Percentiles rank a stretch among this genome's conserved stretches.
These are phyloP conservation scores for Cytospora mali DNA, from an alignment of 2,329 filamentous ascomycete genomes.

Conservation along the genomic window DNA sequence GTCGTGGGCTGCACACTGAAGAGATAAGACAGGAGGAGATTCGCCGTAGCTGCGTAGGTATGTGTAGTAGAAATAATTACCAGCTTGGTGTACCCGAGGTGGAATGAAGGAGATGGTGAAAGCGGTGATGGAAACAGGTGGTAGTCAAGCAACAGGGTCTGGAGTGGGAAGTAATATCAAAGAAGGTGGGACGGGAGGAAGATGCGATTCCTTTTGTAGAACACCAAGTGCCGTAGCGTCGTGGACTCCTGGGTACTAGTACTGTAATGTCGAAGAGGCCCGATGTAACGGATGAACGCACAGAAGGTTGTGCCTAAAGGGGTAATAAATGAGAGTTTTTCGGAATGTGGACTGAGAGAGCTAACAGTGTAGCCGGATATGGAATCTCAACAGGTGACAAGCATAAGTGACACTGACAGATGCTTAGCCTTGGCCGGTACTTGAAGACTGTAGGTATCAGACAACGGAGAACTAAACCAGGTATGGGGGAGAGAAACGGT, in stretches of 20 bases:
- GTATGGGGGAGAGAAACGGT: conserved; percentile 36
- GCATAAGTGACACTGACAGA: conserved; percentile 35
- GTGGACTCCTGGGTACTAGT: conserved; percentile 11
- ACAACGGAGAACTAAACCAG: conserved; percentile 32
- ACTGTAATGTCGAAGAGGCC: conserved; percentile 9
- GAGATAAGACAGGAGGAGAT: neutral
- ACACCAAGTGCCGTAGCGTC: conserved; percentile 25
- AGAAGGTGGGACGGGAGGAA: conserved; percentile 16
- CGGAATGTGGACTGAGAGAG: conserved; percentile 24
- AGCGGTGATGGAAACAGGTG: neutral
- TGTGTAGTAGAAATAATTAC: neutral
- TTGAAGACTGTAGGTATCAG: conserved; percentile 17
- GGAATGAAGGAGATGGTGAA: neutral
- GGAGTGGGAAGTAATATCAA: conserved; percentile 4
- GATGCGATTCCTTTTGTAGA: conserved; percentile 27
- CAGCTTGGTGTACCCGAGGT: neutral
- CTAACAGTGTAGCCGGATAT: conserved; percentile 20
- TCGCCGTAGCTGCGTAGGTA: neutral
- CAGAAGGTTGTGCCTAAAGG: conserved; percentile 25
- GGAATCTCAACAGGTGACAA: conserved; percentile 26
- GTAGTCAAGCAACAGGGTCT: conserved; percentile 12
- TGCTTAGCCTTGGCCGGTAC: conserved; percentile 34
- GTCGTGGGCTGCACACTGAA: neutral
- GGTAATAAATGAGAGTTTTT: conserved; percentile 27
- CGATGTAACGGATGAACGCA: conserved; percentile 26